phyloP scores from a whole-genome alignment of 1,284 basidiomycete species.

The Xanthoconium separans region DNA sequence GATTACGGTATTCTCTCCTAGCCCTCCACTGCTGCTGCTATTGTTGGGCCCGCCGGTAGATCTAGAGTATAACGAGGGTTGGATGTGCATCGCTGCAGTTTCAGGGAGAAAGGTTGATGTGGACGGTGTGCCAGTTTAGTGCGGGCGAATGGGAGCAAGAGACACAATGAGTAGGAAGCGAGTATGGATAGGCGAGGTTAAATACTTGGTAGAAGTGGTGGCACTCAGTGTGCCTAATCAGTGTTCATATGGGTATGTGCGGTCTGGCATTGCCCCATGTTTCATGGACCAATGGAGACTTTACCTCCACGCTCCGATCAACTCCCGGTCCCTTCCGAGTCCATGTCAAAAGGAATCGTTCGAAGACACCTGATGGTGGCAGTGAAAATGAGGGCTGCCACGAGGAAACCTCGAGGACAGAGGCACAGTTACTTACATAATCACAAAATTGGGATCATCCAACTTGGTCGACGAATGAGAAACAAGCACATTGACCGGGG shows the following conservation, averaged over 20 bases:
- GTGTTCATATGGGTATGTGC: conserved; percentile 7
- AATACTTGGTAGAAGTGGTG: conserved; percentile 16
- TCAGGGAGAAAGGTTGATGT: not conserved
- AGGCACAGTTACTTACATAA: conserved; percentile 13
- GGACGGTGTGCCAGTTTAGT: conserved; percentile 1
- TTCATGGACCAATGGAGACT: conserved; percentile 20
- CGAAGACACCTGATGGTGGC: conserved; percentile 19
- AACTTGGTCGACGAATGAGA: conserved; percentile 6
- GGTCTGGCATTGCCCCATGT: conserved; percentile 20
- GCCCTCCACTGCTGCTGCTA: not conserved
- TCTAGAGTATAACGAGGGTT: conserved; percentile 15
- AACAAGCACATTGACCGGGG: not conserved
- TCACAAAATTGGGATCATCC: not conserved
- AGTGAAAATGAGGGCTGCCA: conserved; percentile 21
- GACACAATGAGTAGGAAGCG: conserved; percentile 5
- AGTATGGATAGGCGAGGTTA: conserved; percentile 11
- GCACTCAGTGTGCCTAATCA: conserved; percentile 18
- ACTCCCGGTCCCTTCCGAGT: conserved; percentile 18
- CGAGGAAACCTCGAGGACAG: conserved; percentile 18
- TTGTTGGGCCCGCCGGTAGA: not conserved
- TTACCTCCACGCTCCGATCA: conserved; percentile 17
- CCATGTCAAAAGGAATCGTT: conserved; percentile 15
- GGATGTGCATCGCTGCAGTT: conserved; percentile 9
- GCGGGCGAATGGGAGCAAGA: conserved; percentile 7
- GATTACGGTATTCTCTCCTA: conserved; percentile 22